phyloP scores from a whole-genome alignment of 2,329 filamentous ascomycete species.

The Claviceps maximensis region DNA sequence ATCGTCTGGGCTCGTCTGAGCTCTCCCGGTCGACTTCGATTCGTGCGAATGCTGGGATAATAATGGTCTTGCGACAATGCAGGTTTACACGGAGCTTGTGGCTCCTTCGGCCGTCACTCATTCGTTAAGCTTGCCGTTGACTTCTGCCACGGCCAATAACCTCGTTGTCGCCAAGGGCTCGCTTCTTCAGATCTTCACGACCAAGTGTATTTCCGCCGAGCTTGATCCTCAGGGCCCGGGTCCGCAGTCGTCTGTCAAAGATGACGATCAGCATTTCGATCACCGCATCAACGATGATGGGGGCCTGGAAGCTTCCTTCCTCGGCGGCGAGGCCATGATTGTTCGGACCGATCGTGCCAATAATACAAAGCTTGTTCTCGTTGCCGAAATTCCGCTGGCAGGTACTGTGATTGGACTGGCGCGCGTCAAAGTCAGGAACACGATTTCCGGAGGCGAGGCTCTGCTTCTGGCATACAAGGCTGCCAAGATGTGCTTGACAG shows the following conservation, averaged over 20 bases:
- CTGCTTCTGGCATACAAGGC: constrained; percentile 76
- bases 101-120: constrained; percentile 91
- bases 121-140: constrained; percentile 66
- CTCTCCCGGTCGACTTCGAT: neutral
- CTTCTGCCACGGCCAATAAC: constrained; percentile 63
- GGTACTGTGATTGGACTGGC: constrained; percentile 77
- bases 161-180: constrained; percentile 87
- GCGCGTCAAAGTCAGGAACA: constrained; percentile 57
- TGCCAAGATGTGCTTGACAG: constrained; percentile 82
- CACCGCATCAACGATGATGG: constrained; percentile 45
- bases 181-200: constrained; percentile 78
- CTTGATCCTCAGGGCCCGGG: constrained; percentile 32
- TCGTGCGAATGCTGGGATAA: constrained; percentile 14
- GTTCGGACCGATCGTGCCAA: constrained; percentile 49
- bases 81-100: constrained; percentile 93
- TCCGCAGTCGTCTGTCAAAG: constrained; percentile 18
- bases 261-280: constrained; percentile 35
- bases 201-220: constrained; percentile 53
- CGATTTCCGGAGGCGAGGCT: constrained; percentile 70
- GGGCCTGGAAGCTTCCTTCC: constrained; percentile 52
- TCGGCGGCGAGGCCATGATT: constrained; percentile 48
- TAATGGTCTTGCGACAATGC: constrained; percentile 48
- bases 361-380: constrained; percentile 66
- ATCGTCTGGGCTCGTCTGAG: neutral
- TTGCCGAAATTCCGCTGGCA: constrained; percentile 71